Conservation (phyloP, 2,329 filamentous ascomycete genomes). For the Monilinia laxa region DNA sequence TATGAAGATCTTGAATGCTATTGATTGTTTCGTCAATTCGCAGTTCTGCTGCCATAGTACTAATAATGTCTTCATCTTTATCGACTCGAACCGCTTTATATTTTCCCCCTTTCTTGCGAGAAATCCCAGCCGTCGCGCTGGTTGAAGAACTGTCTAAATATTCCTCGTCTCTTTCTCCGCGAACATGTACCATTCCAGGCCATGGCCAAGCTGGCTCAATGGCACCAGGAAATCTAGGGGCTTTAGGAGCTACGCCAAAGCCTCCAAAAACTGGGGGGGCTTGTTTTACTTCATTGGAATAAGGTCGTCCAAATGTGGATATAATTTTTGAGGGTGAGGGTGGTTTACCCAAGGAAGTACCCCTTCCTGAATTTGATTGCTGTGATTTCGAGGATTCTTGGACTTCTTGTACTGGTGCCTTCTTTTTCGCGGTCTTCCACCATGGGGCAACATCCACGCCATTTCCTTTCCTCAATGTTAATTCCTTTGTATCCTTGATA, state of each 20-base stretch:
- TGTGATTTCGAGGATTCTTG: slow-evolving; percentile 15
- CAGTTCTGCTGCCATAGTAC: slow-evolving; percentile 30
- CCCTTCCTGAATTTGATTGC: not conserved
- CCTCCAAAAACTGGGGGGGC: slow-evolving; percentile 35
- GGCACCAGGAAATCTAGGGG: slow-evolving; percentile 63
- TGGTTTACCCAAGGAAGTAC: slow-evolving; percentile 1
- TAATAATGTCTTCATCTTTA: slow-evolving; percentile 35
- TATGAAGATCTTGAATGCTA: slow-evolving; percentile 32
- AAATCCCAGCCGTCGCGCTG: not conserved
- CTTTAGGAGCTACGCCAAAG: slow-evolving; percentile 33
- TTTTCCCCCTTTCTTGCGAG: slow-evolving; percentile 35
- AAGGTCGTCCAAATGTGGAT: slow-evolving; percentile 9
- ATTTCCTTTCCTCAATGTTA: slow-evolving; percentile 6
- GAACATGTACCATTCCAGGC: slow-evolving; percentile 62
- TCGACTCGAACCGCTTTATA: slow-evolving; percentile 34
- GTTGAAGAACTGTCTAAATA: not conserved
- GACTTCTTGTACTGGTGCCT: slow-evolving; percentile 3
- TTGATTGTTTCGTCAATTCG: slow-evolving; percentile 28
- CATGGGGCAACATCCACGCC: slow-evolving; percentile 19
- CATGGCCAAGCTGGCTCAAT: slow-evolving; percentile 71
- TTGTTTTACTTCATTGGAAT: slow-evolving; percentile 37
- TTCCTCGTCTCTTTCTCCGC: slow-evolving; percentile 43
- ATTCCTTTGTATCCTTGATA: slow-evolving; percentile 4
- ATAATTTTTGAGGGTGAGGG: slow-evolving; percentile 19
- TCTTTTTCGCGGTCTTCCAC: slow-evolving; percentile 24